These are phyloP conservation scores for Sequoia sempervirens DNA, from an alignment of 75 land plant genomes.

Conservation along the genomic window DNA sequence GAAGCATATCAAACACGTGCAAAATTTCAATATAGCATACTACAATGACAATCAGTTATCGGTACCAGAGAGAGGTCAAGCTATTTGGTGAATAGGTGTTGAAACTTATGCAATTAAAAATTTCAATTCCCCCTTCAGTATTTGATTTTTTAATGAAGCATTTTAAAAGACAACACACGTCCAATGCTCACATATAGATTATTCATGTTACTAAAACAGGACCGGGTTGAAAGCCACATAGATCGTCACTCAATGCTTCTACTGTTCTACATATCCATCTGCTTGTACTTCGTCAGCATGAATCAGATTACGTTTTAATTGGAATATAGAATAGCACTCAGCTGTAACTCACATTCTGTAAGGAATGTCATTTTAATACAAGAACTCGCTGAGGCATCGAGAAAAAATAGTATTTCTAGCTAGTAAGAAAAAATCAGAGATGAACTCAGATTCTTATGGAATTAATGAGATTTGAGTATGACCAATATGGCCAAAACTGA, in stretches of 20 bases:
- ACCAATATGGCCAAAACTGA: neutral
- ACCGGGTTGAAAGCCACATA: neutral
- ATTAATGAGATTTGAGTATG: neutral
- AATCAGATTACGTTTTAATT: neutral
- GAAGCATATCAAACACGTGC: too few relatives aligned
- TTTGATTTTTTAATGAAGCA: too few relatives aligned
- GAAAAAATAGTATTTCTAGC: neutral
- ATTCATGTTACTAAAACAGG: neutral
- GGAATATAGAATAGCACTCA: neutral
- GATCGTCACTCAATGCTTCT: neutral
- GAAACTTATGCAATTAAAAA: too few relatives aligned
- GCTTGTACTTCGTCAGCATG: neutral
- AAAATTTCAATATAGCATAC: too few relatives aligned
- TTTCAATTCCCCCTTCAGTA: too few relatives aligned
- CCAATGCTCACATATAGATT: too few relatives aligned
- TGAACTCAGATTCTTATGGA: neutral
- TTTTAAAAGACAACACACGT: too few relatives aligned
- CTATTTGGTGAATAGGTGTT: too few relatives aligned
- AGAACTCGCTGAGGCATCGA: neutral
- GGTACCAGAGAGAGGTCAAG: too few relatives aligned
- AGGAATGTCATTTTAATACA: neutral
- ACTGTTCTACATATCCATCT: neutral
- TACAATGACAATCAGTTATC: too few relatives aligned
- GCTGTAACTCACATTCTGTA: neutral
- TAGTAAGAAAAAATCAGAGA: neutral